These are phyloP conservation scores for Pythium sp. DNA, from an alignment of 352 stramenopile species.

Conservation along the genomic window DNA sequence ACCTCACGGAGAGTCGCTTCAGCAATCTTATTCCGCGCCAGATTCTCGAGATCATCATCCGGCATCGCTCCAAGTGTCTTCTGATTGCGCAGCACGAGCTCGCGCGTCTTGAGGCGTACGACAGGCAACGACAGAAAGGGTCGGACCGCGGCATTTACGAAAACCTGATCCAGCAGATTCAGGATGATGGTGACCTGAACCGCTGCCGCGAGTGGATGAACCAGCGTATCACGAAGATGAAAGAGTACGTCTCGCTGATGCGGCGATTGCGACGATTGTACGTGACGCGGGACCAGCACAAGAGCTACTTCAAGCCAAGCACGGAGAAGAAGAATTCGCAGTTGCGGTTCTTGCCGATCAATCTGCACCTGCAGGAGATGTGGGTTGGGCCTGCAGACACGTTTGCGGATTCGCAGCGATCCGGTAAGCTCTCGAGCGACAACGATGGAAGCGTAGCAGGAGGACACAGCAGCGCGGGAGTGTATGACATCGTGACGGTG, in stretches of 20 bases:
- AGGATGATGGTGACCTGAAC: slow-evolving; percentile 80
- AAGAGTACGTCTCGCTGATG: slow-evolving; percentile 73
- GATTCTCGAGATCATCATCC: slow-evolving; percentile 79
- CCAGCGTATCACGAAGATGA: slow-evolving; percentile 53
- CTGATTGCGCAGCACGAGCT: slow-evolving; percentile 75
- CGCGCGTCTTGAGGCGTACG: slow-evolving; percentile 71
- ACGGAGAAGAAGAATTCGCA: slow-evolving; percentile 83
- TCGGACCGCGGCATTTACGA: slow-evolving; percentile 83
- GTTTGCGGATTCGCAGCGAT: slow-evolving; percentile 32
- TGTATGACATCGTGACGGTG: slow-evolving; percentile 87
- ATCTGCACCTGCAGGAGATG: slow-evolving; percentile 86
- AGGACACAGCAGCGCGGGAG: slow-evolving; percentile 16
- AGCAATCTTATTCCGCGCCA: slow-evolving; percentile 82
- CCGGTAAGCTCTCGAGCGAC: slow-evolving; percentile 27
- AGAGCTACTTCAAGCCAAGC: slow-evolving; percentile 86
- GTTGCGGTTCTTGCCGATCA: slow-evolving; percentile 81
- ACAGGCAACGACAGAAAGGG: slow-evolving; percentile 73
- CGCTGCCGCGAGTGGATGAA: slow-evolving; percentile 86
- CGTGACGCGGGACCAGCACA: slow-evolving; percentile 61
- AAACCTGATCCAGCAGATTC: slow-evolving; percentile 88
- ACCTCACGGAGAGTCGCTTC: slow-evolving; percentile 80
- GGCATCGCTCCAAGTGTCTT: slow-evolving; percentile 71
- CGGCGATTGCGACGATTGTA: slow-evolving; percentile 63
- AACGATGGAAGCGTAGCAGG: slow-evolving; percentile 15
- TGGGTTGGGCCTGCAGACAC: slow-evolving; percentile 67